These are phyloP conservation scores for Castanea sativa DNA, from an alignment of 306 rosid genomes.

Conservation along the genomic window DNA sequence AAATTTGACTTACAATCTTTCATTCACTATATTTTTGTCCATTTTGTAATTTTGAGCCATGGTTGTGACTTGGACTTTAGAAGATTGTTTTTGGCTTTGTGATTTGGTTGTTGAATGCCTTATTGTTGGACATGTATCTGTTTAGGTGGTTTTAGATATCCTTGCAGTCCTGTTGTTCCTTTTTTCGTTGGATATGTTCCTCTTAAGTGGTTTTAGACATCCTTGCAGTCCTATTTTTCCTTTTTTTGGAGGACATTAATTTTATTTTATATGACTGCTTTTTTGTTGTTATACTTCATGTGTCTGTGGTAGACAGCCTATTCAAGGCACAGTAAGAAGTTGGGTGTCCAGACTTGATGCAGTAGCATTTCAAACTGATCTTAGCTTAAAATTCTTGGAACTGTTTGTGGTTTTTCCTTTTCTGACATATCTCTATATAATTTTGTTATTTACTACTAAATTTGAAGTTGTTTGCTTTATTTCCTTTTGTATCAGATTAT, in stretches of 20 bases:
- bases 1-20: conserved; percentile 1
- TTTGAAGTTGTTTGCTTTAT: not conserved
- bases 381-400: not conserved
- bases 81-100: not conserved
- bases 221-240: not conserved
- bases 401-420: not conserved
- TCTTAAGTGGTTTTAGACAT: not conserved
- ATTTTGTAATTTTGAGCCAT: not conserved
- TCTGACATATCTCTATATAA: not conserved
- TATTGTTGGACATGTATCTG: not conserved
- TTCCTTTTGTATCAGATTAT: not conserved
- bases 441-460: not conserved
- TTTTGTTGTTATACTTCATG: not conserved
- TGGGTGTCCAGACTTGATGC: not conserved
- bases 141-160: not conserved
- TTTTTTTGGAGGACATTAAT: not conserved
- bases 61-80: not conserved
- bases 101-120: not conserved
- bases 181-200: not conserved
- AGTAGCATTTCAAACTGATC: not conserved
- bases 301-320: not conserved
- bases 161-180: not conserved
- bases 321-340: not conserved
- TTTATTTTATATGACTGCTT: not conserved
- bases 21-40: conserved; percentile 4